Conservation (phyloP, 805 yeast species). For the Starmerella floris region DNA sequence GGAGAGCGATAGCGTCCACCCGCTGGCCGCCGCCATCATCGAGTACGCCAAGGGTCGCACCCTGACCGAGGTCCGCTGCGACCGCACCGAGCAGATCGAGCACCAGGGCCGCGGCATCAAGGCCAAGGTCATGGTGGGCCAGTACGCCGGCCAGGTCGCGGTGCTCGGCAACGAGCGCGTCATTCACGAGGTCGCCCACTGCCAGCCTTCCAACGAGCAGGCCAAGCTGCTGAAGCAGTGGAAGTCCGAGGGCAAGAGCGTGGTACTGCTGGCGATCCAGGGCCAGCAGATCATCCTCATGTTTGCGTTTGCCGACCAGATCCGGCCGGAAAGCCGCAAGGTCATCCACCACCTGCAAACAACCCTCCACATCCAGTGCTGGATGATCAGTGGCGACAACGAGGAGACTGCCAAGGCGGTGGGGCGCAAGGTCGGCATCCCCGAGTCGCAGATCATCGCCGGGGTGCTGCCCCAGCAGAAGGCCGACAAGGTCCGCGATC, state of each 20-base stretch:
- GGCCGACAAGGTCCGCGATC: conserved; percentile 43
- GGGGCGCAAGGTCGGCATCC: conserved; percentile 49
- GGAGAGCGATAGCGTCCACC: conserved; percentile 55
- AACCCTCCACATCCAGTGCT: conserved; percentile 38
- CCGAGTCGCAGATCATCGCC: conserved; percentile 40
- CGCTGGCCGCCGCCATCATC: conserved; percentile 48
- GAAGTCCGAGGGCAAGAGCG: conserved; percentile 54
- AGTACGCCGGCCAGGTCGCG: conserved; percentile 19
- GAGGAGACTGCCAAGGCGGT: conserved; percentile 52
- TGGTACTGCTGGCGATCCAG: conserved; percentile 40
- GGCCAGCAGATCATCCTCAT: conserved; percentile 27
- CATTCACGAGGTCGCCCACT: conserved; percentile 37
- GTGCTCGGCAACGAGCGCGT: conserved; percentile 48
- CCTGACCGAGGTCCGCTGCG: conserved; percentile 11
- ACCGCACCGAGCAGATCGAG: conserved; percentile 11
- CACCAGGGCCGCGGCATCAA: conserved; percentile 19
- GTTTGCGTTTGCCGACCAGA: conserved; percentile 43
- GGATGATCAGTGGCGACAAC: conserved; percentile 73
- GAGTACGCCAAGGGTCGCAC: conserved; percentile 26
- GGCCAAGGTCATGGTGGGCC: conserved; percentile 15
- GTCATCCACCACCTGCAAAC: conserved; percentile 35
- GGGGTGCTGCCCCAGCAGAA: conserved; percentile 66
- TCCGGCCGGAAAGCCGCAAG: conserved; percentile 39
- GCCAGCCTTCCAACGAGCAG: conserved; percentile 28
- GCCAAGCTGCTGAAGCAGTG: conserved; percentile 34